These are phyloP conservation scores for Globisporangium spiculum DNA, from an alignment of 352 stramenopile genomes.

Conservation along the genomic window DNA sequence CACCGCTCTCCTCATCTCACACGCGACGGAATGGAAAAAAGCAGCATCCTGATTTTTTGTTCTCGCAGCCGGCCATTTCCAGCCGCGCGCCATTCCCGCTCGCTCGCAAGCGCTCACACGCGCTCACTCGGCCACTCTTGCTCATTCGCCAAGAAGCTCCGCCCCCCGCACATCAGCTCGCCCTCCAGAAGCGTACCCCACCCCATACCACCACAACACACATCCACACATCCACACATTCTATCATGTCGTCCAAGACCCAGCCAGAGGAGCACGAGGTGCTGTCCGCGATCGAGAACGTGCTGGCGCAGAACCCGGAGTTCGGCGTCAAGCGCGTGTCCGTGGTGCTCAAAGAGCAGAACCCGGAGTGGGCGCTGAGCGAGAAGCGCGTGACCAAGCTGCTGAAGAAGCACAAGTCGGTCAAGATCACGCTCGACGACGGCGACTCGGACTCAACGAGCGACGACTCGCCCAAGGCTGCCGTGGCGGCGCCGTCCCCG, in stretches of 20 bases:
- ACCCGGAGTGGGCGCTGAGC: slow-evolving; percentile 65
- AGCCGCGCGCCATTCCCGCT: neutral
- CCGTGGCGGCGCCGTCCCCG: slow-evolving; percentile 30
- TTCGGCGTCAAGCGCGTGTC: slow-evolving; percentile 73
- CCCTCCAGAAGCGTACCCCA: neutral
- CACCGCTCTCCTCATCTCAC: neutral
- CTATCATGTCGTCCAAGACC: slow-evolving; percentile 47
- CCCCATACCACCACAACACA: neutral
- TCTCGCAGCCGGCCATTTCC: neutral
- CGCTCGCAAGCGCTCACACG: neutral
- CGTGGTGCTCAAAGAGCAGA: slow-evolving; percentile 53
- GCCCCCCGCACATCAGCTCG: neutral
- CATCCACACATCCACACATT: neutral
- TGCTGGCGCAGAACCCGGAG: slow-evolving; percentile 58
- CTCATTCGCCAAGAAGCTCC: slow-evolving; percentile 13
- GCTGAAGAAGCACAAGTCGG: slow-evolving; percentile 65
- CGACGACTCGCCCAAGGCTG: slow-evolving; percentile 12
- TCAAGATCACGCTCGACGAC: slow-evolving; percentile 34
- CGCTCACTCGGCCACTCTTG: neutral
- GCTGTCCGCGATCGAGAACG: slow-evolving; percentile 45
- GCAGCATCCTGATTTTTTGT: slow-evolving; percentile 13
- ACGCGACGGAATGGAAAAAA: neutral
- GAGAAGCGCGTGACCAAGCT: slow-evolving; percentile 80
- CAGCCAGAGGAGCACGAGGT: slow-evolving; percentile 67
- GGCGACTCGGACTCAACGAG: slow-evolving; percentile 20